Conservation (phyloP, 352 stramenopile species). For the Pythium aquatile region DNA sequence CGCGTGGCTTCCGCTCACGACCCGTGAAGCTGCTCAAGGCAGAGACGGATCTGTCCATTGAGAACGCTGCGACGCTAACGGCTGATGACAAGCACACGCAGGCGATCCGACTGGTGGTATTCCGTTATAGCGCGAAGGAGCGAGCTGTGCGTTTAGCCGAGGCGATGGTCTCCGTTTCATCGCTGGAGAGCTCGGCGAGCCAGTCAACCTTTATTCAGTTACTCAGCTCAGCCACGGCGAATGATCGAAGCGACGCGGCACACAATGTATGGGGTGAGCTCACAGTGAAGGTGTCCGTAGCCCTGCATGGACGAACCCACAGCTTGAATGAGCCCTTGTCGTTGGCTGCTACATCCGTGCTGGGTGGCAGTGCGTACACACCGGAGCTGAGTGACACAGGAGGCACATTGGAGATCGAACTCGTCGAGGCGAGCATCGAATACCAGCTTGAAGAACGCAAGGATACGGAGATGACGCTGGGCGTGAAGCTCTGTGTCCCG, state of each 20-base stretch:
- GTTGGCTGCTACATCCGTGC: background rate
- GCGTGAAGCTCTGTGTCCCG: constrained; percentile 1
- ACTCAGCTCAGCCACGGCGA: background rate
- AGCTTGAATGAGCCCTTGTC: background rate
- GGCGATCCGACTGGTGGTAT: constrained; percentile 17
- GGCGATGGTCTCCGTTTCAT: constrained; percentile 1
- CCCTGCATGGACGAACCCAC: background rate
- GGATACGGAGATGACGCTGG: background rate
- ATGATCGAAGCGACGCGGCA: background rate
- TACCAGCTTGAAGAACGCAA: background rate
- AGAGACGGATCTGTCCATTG: background rate
- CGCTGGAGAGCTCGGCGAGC: background rate
- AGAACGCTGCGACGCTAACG: background rate
- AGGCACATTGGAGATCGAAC: constrained; percentile 11
- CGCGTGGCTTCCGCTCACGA: constrained; percentile 4
- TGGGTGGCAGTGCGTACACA: constrained; percentile 1
- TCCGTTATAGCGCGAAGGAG: constrained; percentile 16
- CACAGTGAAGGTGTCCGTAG: background rate
- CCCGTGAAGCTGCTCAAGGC: constrained; percentile 3
- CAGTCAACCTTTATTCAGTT: background rate
- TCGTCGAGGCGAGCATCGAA: constrained; percentile 1
- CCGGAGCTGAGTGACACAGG: background rate
- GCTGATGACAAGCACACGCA: constrained; percentile 14
- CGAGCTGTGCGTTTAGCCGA: constrained; percentile 15
- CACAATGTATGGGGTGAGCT: constrained; percentile 6